Evolutionary conservation across 345 rosid species (phyloP).

Genomic region (Camelina neglecta): DNA sequence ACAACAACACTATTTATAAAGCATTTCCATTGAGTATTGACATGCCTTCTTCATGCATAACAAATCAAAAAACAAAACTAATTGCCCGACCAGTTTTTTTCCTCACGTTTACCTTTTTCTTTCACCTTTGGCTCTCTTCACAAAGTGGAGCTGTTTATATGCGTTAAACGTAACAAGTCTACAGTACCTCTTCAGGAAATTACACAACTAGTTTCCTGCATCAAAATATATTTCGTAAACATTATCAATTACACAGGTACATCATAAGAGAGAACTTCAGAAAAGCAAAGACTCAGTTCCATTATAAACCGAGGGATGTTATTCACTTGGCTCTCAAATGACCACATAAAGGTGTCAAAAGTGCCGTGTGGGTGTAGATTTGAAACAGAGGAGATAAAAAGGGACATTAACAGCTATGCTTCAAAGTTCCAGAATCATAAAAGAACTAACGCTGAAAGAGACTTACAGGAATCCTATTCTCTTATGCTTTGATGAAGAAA

Average conservation of each 20-base stretch:
- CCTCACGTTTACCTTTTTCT: conserved; percentile 9
- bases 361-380: conserved; percentile 34
- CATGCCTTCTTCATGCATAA: neutral
- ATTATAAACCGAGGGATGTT: conserved; percentile 20
- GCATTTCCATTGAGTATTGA: neutral
- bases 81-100: neutral
- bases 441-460: conserved; percentile 25
- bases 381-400: conserved; percentile 14
- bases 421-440: conserved; percentile 29
- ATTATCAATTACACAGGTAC: conserved; percentile 3
- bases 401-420: conserved; percentile 34
- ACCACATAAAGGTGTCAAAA: conserved; percentile 19
- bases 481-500: conserved; percentile 34
- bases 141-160: conserved; percentile 8
- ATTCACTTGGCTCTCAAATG: conserved; percentile 26
- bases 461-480: conserved; percentile 43
- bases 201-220: conserved; percentile 27
- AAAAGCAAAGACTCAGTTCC: conserved; percentile 1
- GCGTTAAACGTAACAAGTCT: conserved; percentile 6
- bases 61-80: conserved; percentile 1
- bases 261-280: conserved; percentile 21
- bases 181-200: conserved; percentile 19
- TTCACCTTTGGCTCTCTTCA: conserved; percentile 16
- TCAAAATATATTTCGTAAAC: neutral
- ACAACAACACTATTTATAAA: neutral